Base-by-base conservation (phyloP, 2,329 filamentous ascomycete genomes). In the Fusarium caatingaense region DNA sequence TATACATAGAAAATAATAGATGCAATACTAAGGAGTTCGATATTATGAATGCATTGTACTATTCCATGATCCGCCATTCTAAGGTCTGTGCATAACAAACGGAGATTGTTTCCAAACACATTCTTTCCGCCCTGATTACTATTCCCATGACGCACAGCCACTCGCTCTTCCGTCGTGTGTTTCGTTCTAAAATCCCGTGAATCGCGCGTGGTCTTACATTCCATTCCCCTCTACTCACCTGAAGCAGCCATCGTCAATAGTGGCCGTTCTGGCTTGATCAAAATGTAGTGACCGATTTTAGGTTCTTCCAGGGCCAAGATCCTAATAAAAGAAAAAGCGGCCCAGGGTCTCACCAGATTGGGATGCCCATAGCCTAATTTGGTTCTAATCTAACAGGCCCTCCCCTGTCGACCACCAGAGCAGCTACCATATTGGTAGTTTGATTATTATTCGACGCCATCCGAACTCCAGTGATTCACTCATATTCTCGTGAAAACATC, bases 1-100 rank as follows among this genome's bases (percentile, higher is more conserved):
- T 74, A 74, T 70, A 68, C 69, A 68, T 74, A 70, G 72, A 67
- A 56, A 59, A 68, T 50, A 61, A 41, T 41, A 28, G 49, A 28
- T n/a, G 32, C 49, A 18, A 47, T 28, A 27, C 18, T 20, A 27
- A 28, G 44, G 44, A 28, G 25, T 20, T 15, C 21, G 12, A n/a
- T 41, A 34, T 27, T 41, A 41, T 41, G 49, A 51, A 41, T 51
- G 49, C 49, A 51, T 41, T 51, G n/a, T 51, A 51, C 23, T 41
- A 41, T 51, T 41, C 25, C 32, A 34, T 27, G 32, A n/a, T n/a
- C 32, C 18, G 49, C 49, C 49, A 7, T 34, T 21, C 23, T 28
- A 6, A 41, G 40, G 49, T 51, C 48, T 11, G 48, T 56, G 62
- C 61, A 66, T 66, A 53, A 66, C 34, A 18, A 37, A 28, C 42